Evolutionary conservation across 306 rosid genomes (phyloP), one percentile per base, ranked within the genome.

Genomic region (Cucumis hystrix): DNA sequence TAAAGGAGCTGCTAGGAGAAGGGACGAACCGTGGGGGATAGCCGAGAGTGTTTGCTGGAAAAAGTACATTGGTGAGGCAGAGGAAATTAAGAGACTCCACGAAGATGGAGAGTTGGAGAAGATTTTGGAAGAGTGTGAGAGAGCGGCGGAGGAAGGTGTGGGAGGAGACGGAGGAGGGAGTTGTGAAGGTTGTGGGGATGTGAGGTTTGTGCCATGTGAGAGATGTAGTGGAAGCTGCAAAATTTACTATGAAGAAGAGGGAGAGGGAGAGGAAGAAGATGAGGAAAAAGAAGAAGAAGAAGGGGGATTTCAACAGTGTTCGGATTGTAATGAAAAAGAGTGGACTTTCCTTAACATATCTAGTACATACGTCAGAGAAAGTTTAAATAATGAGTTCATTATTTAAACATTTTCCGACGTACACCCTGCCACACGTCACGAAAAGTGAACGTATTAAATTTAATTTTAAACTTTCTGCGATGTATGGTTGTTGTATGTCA

Each of bases 151-250:
- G 57, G 86, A 74, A 6, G 60, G 21, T 43, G 71, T 39, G 0
- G 83, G 51, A 0, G 83, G 82, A 8, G 81, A 51, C 3, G 83
- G 72, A 0, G 56, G 56, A 20, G 55, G 30, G 3, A 14, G 74
- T 4, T 95, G 99, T 84, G 96, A 90, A 61, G 92, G 76, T 12
- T 95, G 99, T 86, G 97, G 97, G 45, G 97, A 92, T 75, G 61
- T 95, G 79, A 88, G 96, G 81, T 95, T 95, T 87, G 92, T 92
- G 82, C 99, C 97, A 28, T 95, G 99, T 70, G 90, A 87, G 85
- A 87, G 86, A 11, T 92, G 99, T 61, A 86, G 76, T 17, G 99
- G 99, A 66, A 95, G 99, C 83, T 95, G 99, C 79, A 95, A 95
- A 83, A 85, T 92, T 39, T 95, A 89, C 64, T 83, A 83, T 72